phyloP scores from a whole-genome alignment of 768 basidiomycete species.

The Candolleomyces efflorescens region DNA sequence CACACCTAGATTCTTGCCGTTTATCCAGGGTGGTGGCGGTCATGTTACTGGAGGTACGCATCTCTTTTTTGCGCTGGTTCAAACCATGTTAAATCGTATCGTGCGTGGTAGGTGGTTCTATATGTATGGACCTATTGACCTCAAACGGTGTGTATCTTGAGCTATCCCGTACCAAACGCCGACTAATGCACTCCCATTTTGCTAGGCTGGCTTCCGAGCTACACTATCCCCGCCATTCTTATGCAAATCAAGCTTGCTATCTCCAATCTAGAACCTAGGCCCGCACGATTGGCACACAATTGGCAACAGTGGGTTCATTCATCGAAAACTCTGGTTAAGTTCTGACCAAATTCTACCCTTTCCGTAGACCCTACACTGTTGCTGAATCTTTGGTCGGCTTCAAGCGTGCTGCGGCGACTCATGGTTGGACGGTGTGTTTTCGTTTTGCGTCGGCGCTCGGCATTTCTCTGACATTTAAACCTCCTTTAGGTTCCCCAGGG shows the following conservation, averaged over 20 bases:
- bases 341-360: not conserved
- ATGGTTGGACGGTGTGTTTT: conserved; percentile 56
- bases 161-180: not conserved
- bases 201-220: conserved; percentile 64
- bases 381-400: conserved; percentile 60
- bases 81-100: not conserved
- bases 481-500: conserved; percentile 22
- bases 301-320: conserved; percentile 43
- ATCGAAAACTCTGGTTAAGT: not conserved
- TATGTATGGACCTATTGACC: conserved; percentile 72
- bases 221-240: conserved; percentile 51
- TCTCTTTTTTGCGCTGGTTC: not conserved
- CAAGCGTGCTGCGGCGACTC: conserved; percentile 58
- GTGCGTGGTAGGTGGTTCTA: conserved; percentile 50
- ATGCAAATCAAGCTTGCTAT: conserved; percentile 69
- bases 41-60: conserved; percentile 57
- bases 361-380: conserved; percentile 40
- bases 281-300: conserved; percentile 50
- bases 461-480: not conserved
- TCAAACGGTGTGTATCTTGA: conserved; percentile 44
- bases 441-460: not conserved
- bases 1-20: conserved; percentile 68
- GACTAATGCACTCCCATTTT: not conserved
- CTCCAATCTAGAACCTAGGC: conserved; percentile 60
- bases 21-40: conserved; percentile 66